Evolutionary conservation across 2,329 filamentous ascomycete species (phyloP).

Genomic region (Paecilomyces variotii): DNA sequence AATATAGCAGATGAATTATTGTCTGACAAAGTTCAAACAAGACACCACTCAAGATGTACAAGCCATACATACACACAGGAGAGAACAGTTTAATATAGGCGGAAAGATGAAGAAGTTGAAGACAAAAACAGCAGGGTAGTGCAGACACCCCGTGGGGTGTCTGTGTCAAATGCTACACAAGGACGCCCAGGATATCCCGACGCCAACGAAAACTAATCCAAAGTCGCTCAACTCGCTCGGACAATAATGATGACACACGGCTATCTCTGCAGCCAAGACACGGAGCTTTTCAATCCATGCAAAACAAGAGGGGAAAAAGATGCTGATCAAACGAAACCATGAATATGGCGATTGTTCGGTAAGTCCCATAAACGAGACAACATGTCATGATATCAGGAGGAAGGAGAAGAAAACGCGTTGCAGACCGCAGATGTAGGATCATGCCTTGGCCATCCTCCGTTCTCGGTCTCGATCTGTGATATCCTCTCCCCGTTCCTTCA

Average conservation of each 20-base stretch:
- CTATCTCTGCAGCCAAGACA: neutral
- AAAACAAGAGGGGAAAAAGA: neutral
- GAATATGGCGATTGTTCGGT: neutral
- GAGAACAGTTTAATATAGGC: neutral
- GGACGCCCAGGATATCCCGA: neutral
- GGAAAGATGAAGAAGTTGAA: neutral
- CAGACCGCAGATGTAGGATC: neutral
- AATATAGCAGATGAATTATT: neutral
- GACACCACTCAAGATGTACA: neutral
- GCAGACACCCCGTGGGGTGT: neutral
- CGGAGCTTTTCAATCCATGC: neutral
- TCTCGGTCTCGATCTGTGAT: conserved; percentile 14
- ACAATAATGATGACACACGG: neutral
- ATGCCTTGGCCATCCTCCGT: conserved; percentile 18
- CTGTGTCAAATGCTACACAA: neutral
- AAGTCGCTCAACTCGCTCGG: neutral
- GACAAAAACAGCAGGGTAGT: neutral
- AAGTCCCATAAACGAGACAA: neutral
- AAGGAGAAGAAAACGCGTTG: neutral
- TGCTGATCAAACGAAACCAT: neutral
- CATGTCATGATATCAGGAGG: neutral
- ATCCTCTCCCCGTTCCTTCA: conserved; percentile 9
- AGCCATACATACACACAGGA: neutral
- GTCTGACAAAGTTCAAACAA: neutral
- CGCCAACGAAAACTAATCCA: neutral